phyloP scores from a whole-genome alignment of 2,329 filamentous ascomycete species.

The Colletotrichum melonis region DNA sequence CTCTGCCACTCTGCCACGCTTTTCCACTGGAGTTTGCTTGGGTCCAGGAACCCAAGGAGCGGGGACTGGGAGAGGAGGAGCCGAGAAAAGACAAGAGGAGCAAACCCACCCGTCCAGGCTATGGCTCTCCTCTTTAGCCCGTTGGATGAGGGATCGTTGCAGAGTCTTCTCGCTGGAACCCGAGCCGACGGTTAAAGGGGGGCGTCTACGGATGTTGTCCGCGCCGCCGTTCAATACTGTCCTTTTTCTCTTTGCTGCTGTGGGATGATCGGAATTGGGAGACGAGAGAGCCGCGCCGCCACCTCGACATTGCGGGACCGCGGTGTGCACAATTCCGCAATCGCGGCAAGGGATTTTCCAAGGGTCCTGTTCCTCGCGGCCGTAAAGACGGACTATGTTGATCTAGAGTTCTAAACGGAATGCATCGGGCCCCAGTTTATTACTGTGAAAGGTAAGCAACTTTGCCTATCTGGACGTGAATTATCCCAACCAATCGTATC shows the following conservation, averaged over 20 bases:
- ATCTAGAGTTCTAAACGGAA: background rate
- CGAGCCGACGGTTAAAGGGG: constrained; percentile 4
- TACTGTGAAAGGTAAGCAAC: background rate
- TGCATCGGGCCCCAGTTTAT: background rate
- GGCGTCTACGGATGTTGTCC: background rate
- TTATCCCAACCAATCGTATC: background rate
- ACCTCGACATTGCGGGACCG: constrained; percentile 12
- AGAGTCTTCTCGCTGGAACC: background rate
- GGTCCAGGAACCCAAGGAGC: constrained; percentile 4
- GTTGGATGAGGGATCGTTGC: background rate
- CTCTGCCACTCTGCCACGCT: background rate
- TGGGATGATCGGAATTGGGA: background rate
- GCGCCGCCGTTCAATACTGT: background rate
- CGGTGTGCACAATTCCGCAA: constrained; percentile 12
- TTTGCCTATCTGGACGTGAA: background rate
- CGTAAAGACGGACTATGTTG: background rate
- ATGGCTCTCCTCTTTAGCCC: background rate
- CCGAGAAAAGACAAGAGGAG: too few species aligned
- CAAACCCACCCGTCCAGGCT: background rate
- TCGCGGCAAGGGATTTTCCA: background rate
- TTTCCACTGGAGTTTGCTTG: background rate
- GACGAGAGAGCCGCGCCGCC: constrained; percentile 17
- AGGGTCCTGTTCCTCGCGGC: background rate
- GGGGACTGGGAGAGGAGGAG: background rate
- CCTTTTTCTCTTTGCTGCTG: background rate